Evolutionary conservation across 257 asterid genomes (phyloP), one percentile per base, ranked within the genome.

Genomic region (Petunia axillaris): DNA sequence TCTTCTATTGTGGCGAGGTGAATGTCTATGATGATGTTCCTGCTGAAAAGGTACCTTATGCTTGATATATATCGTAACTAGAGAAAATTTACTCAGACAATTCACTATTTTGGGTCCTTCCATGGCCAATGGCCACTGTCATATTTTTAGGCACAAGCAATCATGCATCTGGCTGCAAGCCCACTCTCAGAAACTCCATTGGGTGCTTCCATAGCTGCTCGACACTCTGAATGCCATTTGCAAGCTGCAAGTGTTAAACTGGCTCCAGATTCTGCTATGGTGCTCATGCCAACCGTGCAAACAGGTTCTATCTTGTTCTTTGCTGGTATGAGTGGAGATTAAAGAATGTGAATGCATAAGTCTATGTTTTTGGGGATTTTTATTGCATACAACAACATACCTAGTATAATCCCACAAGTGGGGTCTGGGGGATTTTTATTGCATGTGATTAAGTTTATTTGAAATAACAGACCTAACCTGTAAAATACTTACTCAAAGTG

Each of bases 121-220:
- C 25, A 44, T 11, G 39, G 8, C 79, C 85, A 41, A 76, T 71
- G 77, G 77, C 41, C 44, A 60, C 80, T 78, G 77, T 25, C 46
- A 14, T 81, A 44, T 80, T 67, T 82, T 68, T 78, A 94, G 99
- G 99, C 94, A 84, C 93, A 80, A 52, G 88, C 90, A 46, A 86
- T 96, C 79, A 78, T 96, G 97, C 93, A 91, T 76, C 86, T 92
- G 44, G 99, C 99, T 81, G 95, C 98, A 65, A 93, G 91, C 79
- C 95, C 97, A 66, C 83, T 83, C 81, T 93, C 87, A 59, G 97
- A 89, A 83, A 88, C 82, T 75, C 87, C 84, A 64, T 83, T 85
- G 85, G 91, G 88, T 83, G 85, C 87, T 25, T 53, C 87, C 85
- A 80, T 58, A 25, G 85, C 83, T 52, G 83, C 84, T 80, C 97